Evolutionary conservation across 1,284 basidiomycete genomes (phyloP), one percentile per base, ranked within the genome.

Genomic region (Pseudozyma pruni): DNA sequence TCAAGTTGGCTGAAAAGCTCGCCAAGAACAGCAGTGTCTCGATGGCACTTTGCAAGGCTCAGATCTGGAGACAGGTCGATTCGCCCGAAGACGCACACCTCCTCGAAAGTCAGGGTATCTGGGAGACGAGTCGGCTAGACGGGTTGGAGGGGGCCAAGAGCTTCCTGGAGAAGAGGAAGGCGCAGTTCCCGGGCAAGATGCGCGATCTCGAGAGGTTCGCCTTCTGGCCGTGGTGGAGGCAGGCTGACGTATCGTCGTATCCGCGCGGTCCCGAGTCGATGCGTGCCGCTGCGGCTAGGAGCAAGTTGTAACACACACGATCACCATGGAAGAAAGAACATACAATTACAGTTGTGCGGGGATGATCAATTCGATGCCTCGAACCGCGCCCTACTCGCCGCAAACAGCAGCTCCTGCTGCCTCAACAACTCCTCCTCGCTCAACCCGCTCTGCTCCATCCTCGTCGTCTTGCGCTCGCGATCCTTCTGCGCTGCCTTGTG

Each of bases 401-500:
- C 94, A 78, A 98, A 98, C 35, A 98, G 85, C 69, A 89, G 87
- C 83, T 97, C 92, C 84, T 98, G 95, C 79, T 91, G 88, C 57
- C 88, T 89, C 47, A 91, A 85, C 29, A 98, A 87, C 81, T 98
- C 92, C 81, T 94, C 95, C 80, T 93, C 90, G 13, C 92, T 91
- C 84, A 97, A 86, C 25, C 94, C 95, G 40, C 91, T 93, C 67
- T 90, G 89, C 78, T 94, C 92, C 76, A 93, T 78, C 33, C 75
- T 50, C 0, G 67, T 70, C 11, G 74, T 93, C 90, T 77, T 91
- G 88, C 81, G 92, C 90, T 90, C 90, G 68, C 58, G 78, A 48
- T 76, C 72, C 72, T 94, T 97, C 82, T 92, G 91, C 69, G 93
- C 90, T 80, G 94, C 92, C 81, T 98, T 97, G 83, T 97, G 94